Evolutionary conservation across 2,329 filamentous ascomycete genomes (phyloP), one percentile per base, ranked within the genome.

Genomic region (Keithomyces neogunnii): DNA sequence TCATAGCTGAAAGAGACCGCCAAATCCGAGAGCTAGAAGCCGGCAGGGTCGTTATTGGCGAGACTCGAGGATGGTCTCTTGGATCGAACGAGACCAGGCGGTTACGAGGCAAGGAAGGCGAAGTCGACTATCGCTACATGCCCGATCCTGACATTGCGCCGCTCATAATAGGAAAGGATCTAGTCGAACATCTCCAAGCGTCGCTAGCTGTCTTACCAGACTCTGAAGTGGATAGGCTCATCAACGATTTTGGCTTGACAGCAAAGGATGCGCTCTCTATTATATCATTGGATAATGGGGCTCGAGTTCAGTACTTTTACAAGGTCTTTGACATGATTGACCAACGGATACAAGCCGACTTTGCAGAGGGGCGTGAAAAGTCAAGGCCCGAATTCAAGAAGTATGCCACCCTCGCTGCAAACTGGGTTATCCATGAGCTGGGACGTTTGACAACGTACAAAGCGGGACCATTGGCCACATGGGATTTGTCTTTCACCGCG

Each of bases 51-150:
- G 78, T 96, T 47, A 78, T 84, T 57, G 89, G 91, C 44, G 93
- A 99, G 71, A 99, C 93, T 6, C 80, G 93, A 52, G 92, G 93
- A 5, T 99, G 91, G 90, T 87, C 89, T 1, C 78, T 96, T 29
- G 90, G 90, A 2, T 85, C 83, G 56, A 89, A 82, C 3, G 85
- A 90, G 64, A 97, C 93, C 3, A 83, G 82, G 53, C 80, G 86
- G 40, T 72, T 99, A 43, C 81, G 93, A 61, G 89, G 89, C 30
- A 99, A 99, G 67, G 93, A 97, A 67, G 93, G 93, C 46, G 92
- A 96, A 63, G 90, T 97, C 5, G 93, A 99, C 67, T 99, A 99
- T 68, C 80, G 93, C 42, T 99, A 99, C 65, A 97, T 99, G 92
- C 92, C 93, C 0, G 93, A 99, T 65, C 89, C 93, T 4, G 93